phyloP scores from a whole-genome alignment of 2,329 filamentous ascomycete species.

The Pseudodiploospora longispora region DNA sequence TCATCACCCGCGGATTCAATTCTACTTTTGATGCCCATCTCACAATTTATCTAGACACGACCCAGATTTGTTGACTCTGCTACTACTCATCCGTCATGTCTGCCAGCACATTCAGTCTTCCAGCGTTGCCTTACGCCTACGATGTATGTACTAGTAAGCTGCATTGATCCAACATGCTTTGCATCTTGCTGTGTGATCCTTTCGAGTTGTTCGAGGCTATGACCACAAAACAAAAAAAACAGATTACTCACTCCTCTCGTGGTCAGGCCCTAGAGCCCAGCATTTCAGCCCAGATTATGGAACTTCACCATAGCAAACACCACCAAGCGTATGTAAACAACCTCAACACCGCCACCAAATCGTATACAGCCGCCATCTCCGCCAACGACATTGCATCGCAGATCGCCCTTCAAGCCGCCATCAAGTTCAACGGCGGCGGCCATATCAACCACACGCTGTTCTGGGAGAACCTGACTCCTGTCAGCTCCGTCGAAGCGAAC shows the following conservation, averaged over 20 bases:
- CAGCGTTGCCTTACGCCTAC: conserved; percentile 60
- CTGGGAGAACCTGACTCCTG: conserved; percentile 73
- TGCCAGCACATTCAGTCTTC: conserved; percentile 47
- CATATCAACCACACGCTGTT: conserved; percentile 92
- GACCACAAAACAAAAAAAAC: not conserved
- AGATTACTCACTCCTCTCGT: not conserved
- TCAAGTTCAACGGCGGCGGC: conserved; percentile 86
- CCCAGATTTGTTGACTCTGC: not conserved
- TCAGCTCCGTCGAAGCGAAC: conserved; percentile 48
- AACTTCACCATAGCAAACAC: conserved; percentile 71
- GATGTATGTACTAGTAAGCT: conserved; percentile 44
- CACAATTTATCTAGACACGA: too few species aligned
- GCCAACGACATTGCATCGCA: conserved; percentile 54
- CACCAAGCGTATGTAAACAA: conserved; percentile 73
- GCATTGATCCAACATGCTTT: conserved; percentile 6
- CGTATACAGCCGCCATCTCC: conserved; percentile 48
- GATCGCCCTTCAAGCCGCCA: conserved; percentile 57
- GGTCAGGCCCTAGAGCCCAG: conserved; percentile 59
- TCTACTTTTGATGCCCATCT: too few species aligned
- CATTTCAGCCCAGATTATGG: conserved; percentile 74
- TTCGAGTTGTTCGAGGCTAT: too few species aligned
- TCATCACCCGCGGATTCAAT: too few species aligned
- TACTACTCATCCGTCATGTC: conserved; percentile 23
- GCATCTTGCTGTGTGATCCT: conserved; percentile 38
- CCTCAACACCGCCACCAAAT: conserved; percentile 58